Evolutionary conservation across 805 yeast genomes (phyloP).

Genomic region (Wickerhamomyces hampshirensis): DNA sequence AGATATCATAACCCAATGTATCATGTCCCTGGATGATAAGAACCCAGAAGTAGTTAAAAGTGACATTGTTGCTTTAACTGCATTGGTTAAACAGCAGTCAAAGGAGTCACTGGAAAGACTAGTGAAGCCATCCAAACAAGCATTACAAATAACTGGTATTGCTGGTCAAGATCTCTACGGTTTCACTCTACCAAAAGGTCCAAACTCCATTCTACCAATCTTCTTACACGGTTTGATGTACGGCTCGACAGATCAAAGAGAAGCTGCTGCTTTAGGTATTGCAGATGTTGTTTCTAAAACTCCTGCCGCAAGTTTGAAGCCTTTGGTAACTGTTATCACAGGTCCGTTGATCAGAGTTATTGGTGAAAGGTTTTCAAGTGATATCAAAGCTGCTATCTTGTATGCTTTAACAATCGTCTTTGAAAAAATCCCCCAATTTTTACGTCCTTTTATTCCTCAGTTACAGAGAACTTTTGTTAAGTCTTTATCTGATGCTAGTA

Average conservation of each 20-base stretch:
- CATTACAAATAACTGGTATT: conserved; percentile 61
- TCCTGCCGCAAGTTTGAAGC: conserved; percentile 74
- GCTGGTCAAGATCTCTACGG: conserved; percentile 67
- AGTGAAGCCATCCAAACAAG: conserved; percentile 74
- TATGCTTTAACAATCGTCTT: conserved; percentile 76
- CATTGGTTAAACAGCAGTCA: conserved; percentile 63
- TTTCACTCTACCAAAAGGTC: conserved; percentile 71
- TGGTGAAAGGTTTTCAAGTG: conserved; percentile 90
- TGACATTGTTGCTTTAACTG: conserved; percentile 59
- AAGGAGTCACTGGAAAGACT: conserved; percentile 75
- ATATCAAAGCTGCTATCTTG: conserved; percentile 91
- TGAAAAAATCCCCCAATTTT: conserved; percentile 78
- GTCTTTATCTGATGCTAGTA: conserved; percentile 73
- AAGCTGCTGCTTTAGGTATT: conserved; percentile 80
- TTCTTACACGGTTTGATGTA: conserved; percentile 95
- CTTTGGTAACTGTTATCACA: conserved; percentile 87
- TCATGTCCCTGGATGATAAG: conserved; percentile 67
- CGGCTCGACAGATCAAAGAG: conserved; percentile 81
- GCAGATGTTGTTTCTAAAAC: conserved; percentile 84
- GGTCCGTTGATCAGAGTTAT: conserved; percentile 98
- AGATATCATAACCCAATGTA: conserved; percentile 70
- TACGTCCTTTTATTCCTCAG: conserved; percentile 96
- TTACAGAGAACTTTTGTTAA: conserved; percentile 95
- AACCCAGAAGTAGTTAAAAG: conserved; percentile 58
- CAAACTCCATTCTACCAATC: conserved; percentile 82